phyloP scores from a whole-genome alignment of 2,329 filamentous ascomycete species.

The Exophiala aquamarina region DNA sequence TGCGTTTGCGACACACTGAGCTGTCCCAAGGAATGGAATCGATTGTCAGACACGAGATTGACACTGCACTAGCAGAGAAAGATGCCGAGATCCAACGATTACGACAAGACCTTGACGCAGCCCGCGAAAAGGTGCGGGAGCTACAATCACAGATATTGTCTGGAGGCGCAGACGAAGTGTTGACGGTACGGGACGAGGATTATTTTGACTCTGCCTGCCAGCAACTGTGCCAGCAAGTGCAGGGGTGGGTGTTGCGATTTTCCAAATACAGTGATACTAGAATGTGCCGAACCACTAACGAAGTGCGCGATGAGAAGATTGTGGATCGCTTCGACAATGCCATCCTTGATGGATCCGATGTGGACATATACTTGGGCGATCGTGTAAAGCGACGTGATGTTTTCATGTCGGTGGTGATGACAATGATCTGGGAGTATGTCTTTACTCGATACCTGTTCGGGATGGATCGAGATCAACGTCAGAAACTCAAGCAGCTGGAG shows the following conservation, averaged over 20 bases:
- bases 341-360: slow-evolving; percentile 89
- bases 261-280: slow-evolving; percentile 96
- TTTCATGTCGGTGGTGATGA: slow-evolving; percentile 99
- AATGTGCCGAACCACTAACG: slow-evolving; percentile 76
- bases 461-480: slow-evolving; percentile 95
- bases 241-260: slow-evolving; percentile 97
- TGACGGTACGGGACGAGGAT: slow-evolving; percentile 81
- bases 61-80: slow-evolving; percentile 70
- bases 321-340: slow-evolving; percentile 93
- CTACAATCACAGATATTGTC: slow-evolving; percentile 60
- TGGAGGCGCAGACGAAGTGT: slow-evolving; percentile 62
- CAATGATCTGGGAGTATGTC: slow-evolving; percentile 98
- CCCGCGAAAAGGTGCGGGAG: slow-evolving; percentile 61
- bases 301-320: slow-evolving; percentile 88
- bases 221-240: slow-evolving; percentile 90
- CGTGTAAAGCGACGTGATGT: slow-evolving; percentile 86
- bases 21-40: slow-evolving; percentile 64
- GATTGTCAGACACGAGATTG: slow-evolving; percentile 61
- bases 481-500: slow-evolving; percentile 95
- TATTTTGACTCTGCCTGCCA: slow-evolving; percentile 95
- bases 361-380: slow-evolving; percentile 83
- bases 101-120: slow-evolving; percentile 73
- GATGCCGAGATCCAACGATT: slow-evolving; percentile 80
- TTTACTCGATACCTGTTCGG: slow-evolving; percentile 98
- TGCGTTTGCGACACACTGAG: slow-evolving; percentile 63